Evolutionary conservation across 495 filamentous ascomycete genomes (phyloP).

Genomic region (Aspergillus heteromorphus): DNA sequence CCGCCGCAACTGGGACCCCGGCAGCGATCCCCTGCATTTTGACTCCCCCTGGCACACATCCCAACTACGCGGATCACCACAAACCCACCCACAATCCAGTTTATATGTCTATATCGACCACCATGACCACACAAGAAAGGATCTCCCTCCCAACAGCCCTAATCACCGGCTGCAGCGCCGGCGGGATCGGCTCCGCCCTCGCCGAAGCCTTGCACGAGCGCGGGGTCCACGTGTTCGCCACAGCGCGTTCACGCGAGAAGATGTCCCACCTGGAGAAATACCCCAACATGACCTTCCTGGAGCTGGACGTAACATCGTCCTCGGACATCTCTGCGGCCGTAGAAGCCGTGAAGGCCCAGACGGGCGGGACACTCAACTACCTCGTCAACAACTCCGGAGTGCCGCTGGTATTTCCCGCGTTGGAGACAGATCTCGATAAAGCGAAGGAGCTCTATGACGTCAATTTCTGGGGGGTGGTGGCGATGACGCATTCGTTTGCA

Average conservation of each 20-base stretch:
- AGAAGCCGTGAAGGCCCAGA: conserved; percentile 50
- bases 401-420: conserved; percentile 44
- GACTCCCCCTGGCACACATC: too few species aligned
- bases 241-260: conserved; percentile 27
- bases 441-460: conserved; percentile 54
- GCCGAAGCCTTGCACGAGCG: conserved; percentile 33
- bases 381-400: conserved; percentile 65
- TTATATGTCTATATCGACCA: too few species aligned
- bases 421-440: conserved; percentile 47
- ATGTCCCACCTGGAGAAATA: conserved; percentile 20
- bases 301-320: conserved; percentile 18
- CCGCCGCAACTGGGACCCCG: too few species aligned
- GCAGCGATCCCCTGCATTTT: too few species aligned
- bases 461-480: conserved; percentile 57
- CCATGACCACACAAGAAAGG: too few species aligned
- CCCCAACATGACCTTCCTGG: conserved; percentile 9
- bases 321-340: conserved; percentile 16
- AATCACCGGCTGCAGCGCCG: conserved; percentile 46
- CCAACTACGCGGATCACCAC: too few species aligned
- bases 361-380: conserved; percentile 54
- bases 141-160: conserved; percentile 28
- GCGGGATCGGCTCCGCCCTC: conserved; percentile 40
- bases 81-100: too few species aligned
- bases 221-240: conserved; percentile 30
- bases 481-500: conserved; percentile 50